Base-by-base conservation (phyloP, 2,329 filamentous ascomycete genomes). In the Xylariaceae sp. region DNA sequence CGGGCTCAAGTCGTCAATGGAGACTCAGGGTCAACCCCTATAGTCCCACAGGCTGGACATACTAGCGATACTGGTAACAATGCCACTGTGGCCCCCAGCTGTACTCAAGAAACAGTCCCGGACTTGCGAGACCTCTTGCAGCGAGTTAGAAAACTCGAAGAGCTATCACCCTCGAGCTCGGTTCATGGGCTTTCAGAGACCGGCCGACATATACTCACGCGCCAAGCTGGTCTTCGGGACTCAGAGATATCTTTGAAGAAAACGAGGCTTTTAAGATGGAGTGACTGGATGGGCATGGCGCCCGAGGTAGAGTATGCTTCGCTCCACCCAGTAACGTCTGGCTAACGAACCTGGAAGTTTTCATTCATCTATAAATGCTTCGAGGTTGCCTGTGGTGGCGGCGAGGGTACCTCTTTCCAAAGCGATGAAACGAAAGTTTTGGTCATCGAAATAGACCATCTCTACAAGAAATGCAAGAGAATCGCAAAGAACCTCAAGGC, bases 181-280 rank as follows among this genome's bases (percentile, higher is more conserved):
- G 51, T 59, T 8, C 48, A 51, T 28, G 51, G 56, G 1, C 48
- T 64, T n/a, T 48, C 61, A 1, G 64, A 69, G 31, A 62, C 65
- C 14, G 56, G 61, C 11, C 62, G 49, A 16, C 60, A 62, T 28
- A 63, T 71, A 55, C 58, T 70, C 6, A 46, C 65, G 3, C 62
- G 61, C n/a, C 67, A 70, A 11, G 55, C 58, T 6, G 58, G 58
- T 3, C 55, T 61, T 26, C 50, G 50, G 16, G 60, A 67, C 43
- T 69, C 71, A 3, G 66, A 72, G 24, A 66, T 74, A 21, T 59
- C 63, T 16, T 41, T 74, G 26, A 72, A 76, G 53, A 76, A 76
- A 60, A 71, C 73, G 4, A 70, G 73, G 23, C 63, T 71, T 3
- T 46, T 73, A 6, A 65, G 70, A 49, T 73, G 69, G 62, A 74